Evolutionary conservation across 345 rosid genomes (phyloP), one percentile per base, ranked within the genome.

Genomic region (Gossypium herbaceum): DNA sequence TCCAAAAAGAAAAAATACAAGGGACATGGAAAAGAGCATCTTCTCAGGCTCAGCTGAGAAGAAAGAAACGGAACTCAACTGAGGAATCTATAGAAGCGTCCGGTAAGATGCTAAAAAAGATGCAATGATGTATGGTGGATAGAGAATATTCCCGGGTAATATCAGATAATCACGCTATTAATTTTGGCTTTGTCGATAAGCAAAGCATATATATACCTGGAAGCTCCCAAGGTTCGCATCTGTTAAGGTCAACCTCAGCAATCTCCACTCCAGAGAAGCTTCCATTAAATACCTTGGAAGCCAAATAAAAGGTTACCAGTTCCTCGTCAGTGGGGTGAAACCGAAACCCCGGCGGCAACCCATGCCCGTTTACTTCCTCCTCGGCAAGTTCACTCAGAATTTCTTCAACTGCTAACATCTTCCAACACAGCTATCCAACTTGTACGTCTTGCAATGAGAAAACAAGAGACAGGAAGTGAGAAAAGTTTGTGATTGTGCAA

Each of bases 251-350:
- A 81, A 95, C 86, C 81, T 95, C 99, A 15, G 92, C 86, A 6
- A 95, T 90, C 57, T 89, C 85, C 4, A 95, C 77, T 15, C 94
- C 99, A 48, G 85, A 86, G 51, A 92, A 88, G 79, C 77, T 77
- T 39, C 97, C 96, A 73, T 86, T 80, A 63, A 93, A 89, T 72
- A 95, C 90, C 82, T 95, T 95, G 0, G 99, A 89, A 73, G 94
- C 97, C 25, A 95, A 80, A 80, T 95, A 95, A 77, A 91, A 95
- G 13, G 93, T 90, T 24, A 95, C 79, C 63, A 95, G 98, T 77
- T 95, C 99, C 79, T 95, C 99, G 61, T 95, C 99, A 0, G 99
- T 95, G 0, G 99, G 99, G 67, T 95, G 99, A 81, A 95, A 95
- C 39, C 98, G 80, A 77, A 95, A 95, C 19, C 99, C 99, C 0